Percentiles rank a stretch among this genome's conserved stretches.
Evolutionary conservation across 2,329 filamentous ascomycete genomes (phyloP).

Genomic region (Ophiocordyceps australis): DNA sequence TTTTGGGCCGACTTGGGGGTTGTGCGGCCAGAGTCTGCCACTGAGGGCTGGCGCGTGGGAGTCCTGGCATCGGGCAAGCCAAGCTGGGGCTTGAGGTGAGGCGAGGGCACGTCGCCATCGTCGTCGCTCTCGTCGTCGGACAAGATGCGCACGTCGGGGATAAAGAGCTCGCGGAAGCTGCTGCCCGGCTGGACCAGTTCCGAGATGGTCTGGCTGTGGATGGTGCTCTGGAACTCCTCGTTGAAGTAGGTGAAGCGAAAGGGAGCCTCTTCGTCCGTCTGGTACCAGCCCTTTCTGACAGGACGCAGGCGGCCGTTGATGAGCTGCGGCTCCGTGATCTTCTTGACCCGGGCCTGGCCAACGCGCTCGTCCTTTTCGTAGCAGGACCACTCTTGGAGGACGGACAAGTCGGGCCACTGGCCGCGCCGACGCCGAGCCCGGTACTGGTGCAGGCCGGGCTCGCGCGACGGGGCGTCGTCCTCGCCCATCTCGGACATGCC

Average conservation of each 20-base stretch:
- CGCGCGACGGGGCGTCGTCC: slow-evolving; percentile 43
- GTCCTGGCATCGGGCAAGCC: slow-evolving; percentile 20
- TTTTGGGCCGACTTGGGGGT: slow-evolving; percentile 26
- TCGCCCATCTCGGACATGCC: slow-evolving; percentile 61
- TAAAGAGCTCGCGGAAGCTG: slow-evolving; percentile 74
- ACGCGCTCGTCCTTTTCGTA: slow-evolving; percentile 74
- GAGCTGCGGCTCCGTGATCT: slow-evolving; percentile 83
- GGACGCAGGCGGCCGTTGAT: slow-evolving; percentile 79
- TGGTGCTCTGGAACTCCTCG: slow-evolving; percentile 87
- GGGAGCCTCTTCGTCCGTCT: slow-evolving; percentile 73
- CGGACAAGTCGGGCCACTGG: slow-evolving; percentile 72
- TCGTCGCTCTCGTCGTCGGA: slow-evolving; percentile 57
- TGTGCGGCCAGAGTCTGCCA: slow-evolving; percentile 24
- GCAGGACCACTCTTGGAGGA: slow-evolving; percentile 76
- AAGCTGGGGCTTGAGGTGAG: slow-evolving; percentile 7
- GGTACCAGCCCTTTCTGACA: slow-evolving; percentile 65
- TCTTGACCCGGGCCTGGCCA: slow-evolving; percentile 71
- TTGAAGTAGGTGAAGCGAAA: slow-evolving; percentile 99
- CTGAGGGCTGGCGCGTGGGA: slow-evolving; percentile 26
- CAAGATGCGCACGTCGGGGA: slow-evolving; percentile 65
- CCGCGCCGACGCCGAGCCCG: slow-evolving; percentile 39
- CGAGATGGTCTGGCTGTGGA: slow-evolving; percentile 89
- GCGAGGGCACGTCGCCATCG: slow-evolving; percentile 19
- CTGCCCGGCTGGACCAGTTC: slow-evolving; percentile 76
- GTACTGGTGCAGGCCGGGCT: slow-evolving; percentile 14